Evolutionary conservation across 2,329 filamentous ascomycete species (phyloP).

Genomic region (Fusarium sp.): DNA sequence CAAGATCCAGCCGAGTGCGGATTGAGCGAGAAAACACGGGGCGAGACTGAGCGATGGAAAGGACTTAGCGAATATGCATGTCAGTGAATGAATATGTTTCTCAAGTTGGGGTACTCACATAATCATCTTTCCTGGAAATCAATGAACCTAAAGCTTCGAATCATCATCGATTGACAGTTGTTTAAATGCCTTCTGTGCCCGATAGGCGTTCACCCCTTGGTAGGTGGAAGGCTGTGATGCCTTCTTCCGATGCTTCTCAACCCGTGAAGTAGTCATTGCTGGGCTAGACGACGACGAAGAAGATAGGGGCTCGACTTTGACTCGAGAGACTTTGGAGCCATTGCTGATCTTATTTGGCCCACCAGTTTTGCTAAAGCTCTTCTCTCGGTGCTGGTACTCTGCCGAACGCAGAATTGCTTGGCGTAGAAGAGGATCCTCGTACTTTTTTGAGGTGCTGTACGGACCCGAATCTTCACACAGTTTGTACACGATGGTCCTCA

Average conservation of each 20-base stretch:
- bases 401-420: constrained; percentile 49
- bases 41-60: no score
- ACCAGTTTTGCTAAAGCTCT: constrained; percentile 37
- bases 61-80: no score
- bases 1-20: neutral
- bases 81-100: neutral
- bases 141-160: neutral
- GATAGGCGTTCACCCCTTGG: constrained; percentile 47
- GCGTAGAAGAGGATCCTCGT: constrained; percentile 48
- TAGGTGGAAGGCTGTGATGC: constrained; percentile 31
- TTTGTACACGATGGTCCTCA: constrained; percentile 16
- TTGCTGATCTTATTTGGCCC: constrained; percentile 9
- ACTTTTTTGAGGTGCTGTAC: constrained; percentile 4
- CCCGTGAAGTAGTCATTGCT: neutral
- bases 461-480: constrained; percentile 21
- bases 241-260: constrained; percentile 21
- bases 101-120: neutral
- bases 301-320: neutral
- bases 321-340: neutral
- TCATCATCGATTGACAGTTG: neutral
- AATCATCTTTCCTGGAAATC: no score
- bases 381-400: constrained; percentile 31
- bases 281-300: neutral
- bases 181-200: constrained; percentile 23
- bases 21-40: neutral